These are phyloP conservation scores for Aspergillus pseudonomiae DNA, from an alignment of 2,329 filamentous ascomycete species.

Conservation along the genomic window DNA sequence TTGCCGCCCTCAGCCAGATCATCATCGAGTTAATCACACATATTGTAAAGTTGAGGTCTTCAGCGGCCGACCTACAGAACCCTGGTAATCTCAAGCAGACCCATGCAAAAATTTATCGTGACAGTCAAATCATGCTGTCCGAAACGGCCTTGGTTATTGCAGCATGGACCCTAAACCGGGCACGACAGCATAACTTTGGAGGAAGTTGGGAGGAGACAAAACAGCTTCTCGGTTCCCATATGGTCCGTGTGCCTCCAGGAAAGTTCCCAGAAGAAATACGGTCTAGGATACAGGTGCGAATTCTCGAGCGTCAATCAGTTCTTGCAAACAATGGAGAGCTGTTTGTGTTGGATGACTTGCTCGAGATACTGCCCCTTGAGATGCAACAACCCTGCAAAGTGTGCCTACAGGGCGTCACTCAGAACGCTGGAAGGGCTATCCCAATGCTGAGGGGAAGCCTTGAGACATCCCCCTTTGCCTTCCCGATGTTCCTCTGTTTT, in stretches of 20 bases:
- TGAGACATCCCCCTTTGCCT: conserved; percentile 30
- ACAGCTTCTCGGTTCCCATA: conserved; percentile 30
- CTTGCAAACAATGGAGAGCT: conserved; percentile 41
- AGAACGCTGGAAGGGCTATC: conserved; percentile 22
- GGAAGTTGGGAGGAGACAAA: conserved; percentile 33
- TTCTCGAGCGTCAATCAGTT: conserved; percentile 38
- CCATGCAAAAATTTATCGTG: conserved; percentile 46
- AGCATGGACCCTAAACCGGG: conserved; percentile 42
- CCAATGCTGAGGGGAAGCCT: conserved; percentile 22
- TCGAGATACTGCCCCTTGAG: conserved; percentile 30
- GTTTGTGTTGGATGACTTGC: conserved; percentile 36
- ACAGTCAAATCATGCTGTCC: conserved; percentile 44
- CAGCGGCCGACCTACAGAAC: conserved; percentile 29
- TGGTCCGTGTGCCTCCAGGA: conserved; percentile 33
- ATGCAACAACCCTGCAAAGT: conserved; percentile 28
- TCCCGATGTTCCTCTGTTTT: conserved; percentile 39
- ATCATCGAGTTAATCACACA: conserved; percentile 45
- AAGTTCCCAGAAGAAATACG: conserved; percentile 33
- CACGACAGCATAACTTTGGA: conserved; percentile 30
- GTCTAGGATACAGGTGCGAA: conserved; percentile 33
- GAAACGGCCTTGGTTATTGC: conserved; percentile 44
- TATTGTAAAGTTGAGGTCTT: conserved; percentile 37
- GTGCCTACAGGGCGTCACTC: conserved; percentile 29
- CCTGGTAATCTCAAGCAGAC: conserved; percentile 45
- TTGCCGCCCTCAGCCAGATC: conserved; percentile 47